phyloP scores from a whole-genome alignment of 2,329 filamentous ascomycete species.

The Diaporthe destruens region DNA sequence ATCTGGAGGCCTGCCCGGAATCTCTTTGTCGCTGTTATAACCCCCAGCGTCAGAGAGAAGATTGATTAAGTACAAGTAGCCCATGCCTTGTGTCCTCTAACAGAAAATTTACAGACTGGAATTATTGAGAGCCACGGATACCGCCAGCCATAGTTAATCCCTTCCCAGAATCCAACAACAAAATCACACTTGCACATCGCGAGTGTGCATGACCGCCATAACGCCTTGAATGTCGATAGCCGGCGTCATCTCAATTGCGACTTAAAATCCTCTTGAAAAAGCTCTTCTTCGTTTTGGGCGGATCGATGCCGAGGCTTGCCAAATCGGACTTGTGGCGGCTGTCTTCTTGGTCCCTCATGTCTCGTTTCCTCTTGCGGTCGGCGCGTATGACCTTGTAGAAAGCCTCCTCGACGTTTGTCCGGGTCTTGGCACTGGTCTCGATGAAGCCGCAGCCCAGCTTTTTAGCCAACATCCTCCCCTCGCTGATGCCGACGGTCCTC shows the following conservation, averaged over 20 bases:
- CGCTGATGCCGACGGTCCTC: constrained; percentile 39
- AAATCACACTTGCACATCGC: neutral
- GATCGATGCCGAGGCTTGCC: constrained; percentile 36
- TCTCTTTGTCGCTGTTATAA: neutral
- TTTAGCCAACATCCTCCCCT: constrained; percentile 38
- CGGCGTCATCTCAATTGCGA: constrained; percentile 11
- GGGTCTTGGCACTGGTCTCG: constrained; percentile 41
- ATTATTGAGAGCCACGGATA: constrained; percentile 23
- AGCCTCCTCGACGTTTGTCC: constrained; percentile 41
- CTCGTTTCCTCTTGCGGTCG: constrained; percentile 38
- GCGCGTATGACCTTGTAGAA: constrained; percentile 42
- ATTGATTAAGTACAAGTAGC: constrained; percentile 26
- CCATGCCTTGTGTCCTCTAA: neutral
- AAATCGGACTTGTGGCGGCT: constrained; percentile 36
- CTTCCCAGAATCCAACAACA: constrained; percentile 22
- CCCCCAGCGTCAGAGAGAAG: constrained; percentile 14
- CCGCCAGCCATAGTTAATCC: constrained; percentile 15
- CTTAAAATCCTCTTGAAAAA: constrained; percentile 38
- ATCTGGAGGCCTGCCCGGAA: neutral
- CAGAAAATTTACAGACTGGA: constrained; percentile 9
- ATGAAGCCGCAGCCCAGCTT: constrained; percentile 42
- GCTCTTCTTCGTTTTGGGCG: constrained; percentile 36
- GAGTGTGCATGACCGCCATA: constrained; percentile 17
- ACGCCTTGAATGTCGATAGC: constrained; percentile 22
- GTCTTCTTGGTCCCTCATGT: constrained; percentile 34